phyloP scores from a whole-genome alignment of 2,329 filamentous ascomycete species.

The Claviceps citrina region DNA sequence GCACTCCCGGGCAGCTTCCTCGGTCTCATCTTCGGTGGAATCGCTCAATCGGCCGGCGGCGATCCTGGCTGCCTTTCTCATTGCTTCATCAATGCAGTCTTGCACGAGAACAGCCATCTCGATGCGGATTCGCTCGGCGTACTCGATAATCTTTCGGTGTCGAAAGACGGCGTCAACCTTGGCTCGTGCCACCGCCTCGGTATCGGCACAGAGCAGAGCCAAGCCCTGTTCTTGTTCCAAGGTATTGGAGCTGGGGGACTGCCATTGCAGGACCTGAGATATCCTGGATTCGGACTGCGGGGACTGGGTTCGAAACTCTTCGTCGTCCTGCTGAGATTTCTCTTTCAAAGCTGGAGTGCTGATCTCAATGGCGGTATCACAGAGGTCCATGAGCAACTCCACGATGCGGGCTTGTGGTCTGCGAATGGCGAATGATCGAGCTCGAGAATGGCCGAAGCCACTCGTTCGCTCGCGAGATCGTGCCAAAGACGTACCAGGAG shows the following conservation, averaged over 20 bases:
- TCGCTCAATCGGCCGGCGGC: conserved; percentile 74
- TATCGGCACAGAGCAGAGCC: conserved; percentile 76
- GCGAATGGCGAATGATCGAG: conserved; percentile 78
- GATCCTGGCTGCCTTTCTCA: conserved; percentile 78
- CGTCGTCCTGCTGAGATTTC: conserved; percentile 42
- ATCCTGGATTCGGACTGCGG: conserved; percentile 92
- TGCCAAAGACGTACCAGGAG: conserved; percentile 55
- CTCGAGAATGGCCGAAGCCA: conserved; percentile 64
- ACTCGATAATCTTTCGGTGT: conserved; percentile 85
- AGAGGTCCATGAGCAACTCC: conserved; percentile 84
- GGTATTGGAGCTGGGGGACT: conserved; percentile 80
- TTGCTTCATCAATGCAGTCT: conserved; percentile 84
- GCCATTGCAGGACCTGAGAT: conserved; percentile 89
- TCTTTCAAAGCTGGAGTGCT: conserved; percentile 91
- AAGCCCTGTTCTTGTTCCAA: conserved; percentile 88
- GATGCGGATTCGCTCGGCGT: conserved; percentile 84
- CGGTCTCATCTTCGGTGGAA: conserved; percentile 47
- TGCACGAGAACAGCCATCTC: conserved; percentile 89
- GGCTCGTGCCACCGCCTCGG: conserved; percentile 63
- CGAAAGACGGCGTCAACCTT: conserved; percentile 91
- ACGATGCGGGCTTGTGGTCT: conserved; percentile 85
- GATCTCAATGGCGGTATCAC: conserved; percentile 89
- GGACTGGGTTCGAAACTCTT: conserved; percentile 81
- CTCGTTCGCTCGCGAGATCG: conserved; percentile 59
- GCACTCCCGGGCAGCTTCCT: conserved; percentile 12